These are phyloP conservation scores for Aureobasidium sp. DNA, from an alignment of 2,329 filamentous ascomycete species.

Conservation along the genomic window DNA sequence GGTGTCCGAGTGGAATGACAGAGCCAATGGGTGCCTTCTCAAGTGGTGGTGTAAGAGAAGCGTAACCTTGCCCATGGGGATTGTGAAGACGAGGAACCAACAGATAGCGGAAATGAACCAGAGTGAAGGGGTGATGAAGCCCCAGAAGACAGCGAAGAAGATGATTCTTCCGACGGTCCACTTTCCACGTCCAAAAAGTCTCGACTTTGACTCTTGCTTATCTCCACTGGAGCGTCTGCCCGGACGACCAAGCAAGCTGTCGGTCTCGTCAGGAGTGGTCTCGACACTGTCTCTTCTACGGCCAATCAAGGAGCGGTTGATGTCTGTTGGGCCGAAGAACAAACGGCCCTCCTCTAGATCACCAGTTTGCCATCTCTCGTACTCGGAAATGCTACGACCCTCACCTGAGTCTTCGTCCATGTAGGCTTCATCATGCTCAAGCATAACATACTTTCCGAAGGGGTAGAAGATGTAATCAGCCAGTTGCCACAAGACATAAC, in stretches of 20 bases:
- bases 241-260: conserved; percentile 71
- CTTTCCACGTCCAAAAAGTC: conserved; percentile 87
- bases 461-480: conserved; percentile 87
- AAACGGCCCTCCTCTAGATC: conserved; percentile 91
- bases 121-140: conserved; percentile 76
- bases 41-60: conserved; percentile 85
- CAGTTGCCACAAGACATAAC: conserved; percentile 73
- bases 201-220: conserved; percentile 53
- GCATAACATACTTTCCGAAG: conserved; percentile 89
- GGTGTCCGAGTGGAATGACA: conserved; percentile 86
- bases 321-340: conserved; percentile 77
- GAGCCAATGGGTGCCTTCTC: conserved; percentile 79
- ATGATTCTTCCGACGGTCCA: conserved; percentile 93
- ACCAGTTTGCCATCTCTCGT: conserved; percentile 97
- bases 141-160: conserved; percentile 96
- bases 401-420: conserved; percentile 91
- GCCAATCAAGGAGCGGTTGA: conserved; percentile 70
- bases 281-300: conserved; percentile 83
- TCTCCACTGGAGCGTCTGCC: conserved; percentile 32
- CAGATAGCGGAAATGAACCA: conserved; percentile 81
- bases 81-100: conserved; percentile 96
- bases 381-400: conserved; percentile 94
- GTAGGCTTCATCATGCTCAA: conserved; percentile 91
- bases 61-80: conserved; percentile 96
- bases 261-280: conserved; percentile 70